Percentiles rank a stretch among this genome's conserved stretches.
Evolutionary conservation across 225 moss, liverwort and hornwort genomes (phyloP).

Genomic region (Physcomitrium patens): DNA sequence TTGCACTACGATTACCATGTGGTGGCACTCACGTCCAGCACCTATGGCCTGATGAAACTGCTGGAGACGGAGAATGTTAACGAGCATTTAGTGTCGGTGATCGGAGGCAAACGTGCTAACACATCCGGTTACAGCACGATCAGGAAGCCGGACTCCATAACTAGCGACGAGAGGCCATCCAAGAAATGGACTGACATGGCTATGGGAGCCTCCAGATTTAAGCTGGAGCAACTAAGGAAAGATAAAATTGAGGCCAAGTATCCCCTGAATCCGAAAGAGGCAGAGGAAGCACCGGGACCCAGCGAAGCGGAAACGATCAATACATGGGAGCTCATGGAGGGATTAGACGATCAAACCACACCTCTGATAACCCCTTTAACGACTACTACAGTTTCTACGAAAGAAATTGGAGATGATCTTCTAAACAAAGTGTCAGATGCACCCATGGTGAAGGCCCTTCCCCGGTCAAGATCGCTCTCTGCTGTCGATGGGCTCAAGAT

Average conservation of each 20-base stretch:
- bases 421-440: not conserved
- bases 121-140: conserved; percentile 32
- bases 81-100: conserved; percentile 43
- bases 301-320: conserved; percentile 53
- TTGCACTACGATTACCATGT: conserved; percentile 62
- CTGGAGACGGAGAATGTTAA: conserved; percentile 52
- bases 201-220: conserved; percentile 58
- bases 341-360: conserved; percentile 44
- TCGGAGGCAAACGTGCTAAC: conserved; percentile 34
- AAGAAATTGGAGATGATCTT: conserved; percentile 26
- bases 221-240: conserved; percentile 51
- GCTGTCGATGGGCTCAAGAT: conserved; percentile 43
- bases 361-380: conserved; percentile 34
- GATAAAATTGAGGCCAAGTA: conserved; percentile 50
- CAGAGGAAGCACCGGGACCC: conserved; percentile 21
- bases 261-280: conserved; percentile 40
- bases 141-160: conserved; percentile 48
- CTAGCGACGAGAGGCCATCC: conserved; percentile 23
- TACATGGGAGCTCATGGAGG: conserved; percentile 74
- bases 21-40: conserved; percentile 65
- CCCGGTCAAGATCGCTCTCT: conserved; percentile 44
- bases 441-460: conserved; percentile 15
- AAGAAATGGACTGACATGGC: conserved; percentile 74
- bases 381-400: conserved; percentile 26
- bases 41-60: conserved; percentile 68